Conservation (phyloP, 2,329 filamentous ascomycete species). For the Aspergillus sclerotialis region DNA sequence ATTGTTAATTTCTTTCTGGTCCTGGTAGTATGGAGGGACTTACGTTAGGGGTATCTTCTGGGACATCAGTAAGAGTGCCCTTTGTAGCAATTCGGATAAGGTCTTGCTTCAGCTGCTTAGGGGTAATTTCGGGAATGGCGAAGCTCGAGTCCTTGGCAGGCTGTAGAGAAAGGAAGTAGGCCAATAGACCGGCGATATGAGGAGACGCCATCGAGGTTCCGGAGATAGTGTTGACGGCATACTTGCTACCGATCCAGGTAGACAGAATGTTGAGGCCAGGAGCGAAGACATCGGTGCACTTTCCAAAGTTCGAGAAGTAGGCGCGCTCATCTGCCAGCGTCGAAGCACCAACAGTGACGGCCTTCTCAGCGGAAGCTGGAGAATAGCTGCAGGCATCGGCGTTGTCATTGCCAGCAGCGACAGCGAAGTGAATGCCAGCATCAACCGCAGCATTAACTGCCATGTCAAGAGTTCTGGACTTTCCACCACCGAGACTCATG, state of each 20-base stretch:
- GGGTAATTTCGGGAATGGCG: slow-evolving; percentile 80
- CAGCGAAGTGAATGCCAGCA: slow-evolving; percentile 91
- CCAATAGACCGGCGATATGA: slow-evolving; percentile 90
- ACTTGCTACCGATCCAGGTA: slow-evolving; percentile 96
- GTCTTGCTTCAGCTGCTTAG: slow-evolving; percentile 86
- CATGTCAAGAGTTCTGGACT: slow-evolving; percentile 82
- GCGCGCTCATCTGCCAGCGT: slow-evolving; percentile 91
- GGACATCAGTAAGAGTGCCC: slow-evolving; percentile 72
- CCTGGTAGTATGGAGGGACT: slow-evolving; percentile 19
- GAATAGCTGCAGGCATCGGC: slow-evolving; percentile 99
- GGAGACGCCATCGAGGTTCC: slow-evolving; percentile 99
- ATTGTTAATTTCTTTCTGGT: slow-evolving; percentile 10
- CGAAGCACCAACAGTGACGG: slow-evolving; percentile 92
- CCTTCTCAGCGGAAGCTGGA: slow-evolving; percentile 82
- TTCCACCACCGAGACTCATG: slow-evolving; percentile 98
- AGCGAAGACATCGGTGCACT: slow-evolving; percentile 99
- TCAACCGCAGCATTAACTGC: slow-evolving; percentile 91
- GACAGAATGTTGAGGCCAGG: slow-evolving; percentile 95
- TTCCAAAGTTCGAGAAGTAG: slow-evolving; percentile 99
- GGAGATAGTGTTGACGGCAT: slow-evolving; percentile 97
- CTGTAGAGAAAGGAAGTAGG: slow-evolving; percentile 97
- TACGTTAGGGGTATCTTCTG: slow-evolving; percentile 76
- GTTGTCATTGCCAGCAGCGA: slow-evolving; percentile 97
- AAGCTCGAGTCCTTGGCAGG: slow-evolving; percentile 85
- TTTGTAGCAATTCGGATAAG: slow-evolving; percentile 77